A percentile compares a stretch with the other conserved stretches of the same genome.
Conservation (phyloP, 495 filamentous ascomycete species). For the Neurospora tetraspora region DNA sequence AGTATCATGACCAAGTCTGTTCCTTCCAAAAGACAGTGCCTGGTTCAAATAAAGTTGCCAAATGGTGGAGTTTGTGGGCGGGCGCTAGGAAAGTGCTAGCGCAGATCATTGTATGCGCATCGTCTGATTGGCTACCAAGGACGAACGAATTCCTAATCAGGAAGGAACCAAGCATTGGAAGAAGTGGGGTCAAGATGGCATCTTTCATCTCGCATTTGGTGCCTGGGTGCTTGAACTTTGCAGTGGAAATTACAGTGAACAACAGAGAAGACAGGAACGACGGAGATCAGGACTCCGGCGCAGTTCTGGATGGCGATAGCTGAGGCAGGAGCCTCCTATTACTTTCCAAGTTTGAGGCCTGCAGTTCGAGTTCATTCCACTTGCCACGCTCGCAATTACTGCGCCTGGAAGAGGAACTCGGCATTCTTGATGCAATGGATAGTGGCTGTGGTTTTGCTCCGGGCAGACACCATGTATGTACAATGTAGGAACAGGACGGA, state of each 20-base stretch:
- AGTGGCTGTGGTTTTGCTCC: neutral
- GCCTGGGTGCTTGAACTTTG: neutral
- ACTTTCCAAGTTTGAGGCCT: too few relatives aligned
- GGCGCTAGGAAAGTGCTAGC: neutral
- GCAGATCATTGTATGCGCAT: neutral
- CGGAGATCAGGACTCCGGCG: too few relatives aligned
- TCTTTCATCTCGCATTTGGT: neutral
- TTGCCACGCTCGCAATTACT: neutral
- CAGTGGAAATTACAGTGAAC: neutral
- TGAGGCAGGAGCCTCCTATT: too few relatives aligned
- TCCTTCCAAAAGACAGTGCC: neutral
- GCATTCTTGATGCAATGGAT: neutral
- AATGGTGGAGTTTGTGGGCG: neutral
- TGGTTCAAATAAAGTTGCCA: neutral
- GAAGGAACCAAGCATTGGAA: slow-evolving; percentile 5
- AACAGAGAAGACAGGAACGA: neutral
- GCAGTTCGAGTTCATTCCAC: neutral
- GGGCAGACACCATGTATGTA: neutral
- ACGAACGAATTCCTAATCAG: slow-evolving; percentile 16
- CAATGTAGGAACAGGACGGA: neutral
- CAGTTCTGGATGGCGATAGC: neutral
- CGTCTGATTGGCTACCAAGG: slow-evolving; percentile 8
- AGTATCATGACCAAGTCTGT: neutral
- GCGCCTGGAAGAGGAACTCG: neutral
- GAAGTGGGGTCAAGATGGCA: neutral